A percentile compares a stretch with the other conserved stretches of the same genome.
These are phyloP conservation scores for Pseudonectria foliicola DNA, from an alignment of 2,329 filamentous ascomycete genomes.

Conservation along the genomic window DNA sequence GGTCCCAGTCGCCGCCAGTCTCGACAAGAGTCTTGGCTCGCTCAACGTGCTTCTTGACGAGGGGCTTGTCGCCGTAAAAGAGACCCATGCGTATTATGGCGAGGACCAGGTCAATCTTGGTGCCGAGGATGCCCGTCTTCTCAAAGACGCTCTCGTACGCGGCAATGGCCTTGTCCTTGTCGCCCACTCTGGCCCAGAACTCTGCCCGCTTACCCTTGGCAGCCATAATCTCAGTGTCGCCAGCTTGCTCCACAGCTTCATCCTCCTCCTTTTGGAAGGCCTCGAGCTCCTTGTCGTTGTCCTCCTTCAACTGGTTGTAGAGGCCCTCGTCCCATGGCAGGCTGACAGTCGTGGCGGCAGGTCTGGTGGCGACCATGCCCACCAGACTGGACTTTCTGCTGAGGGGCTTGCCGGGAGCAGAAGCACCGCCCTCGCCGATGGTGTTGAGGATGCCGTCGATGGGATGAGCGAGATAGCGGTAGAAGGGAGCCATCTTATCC, in stretches of 20 bases:
- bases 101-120: slow-evolving; percentile 94
- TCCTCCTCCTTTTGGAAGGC: slow-evolving; percentile 80
- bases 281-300: slow-evolving; percentile 73
- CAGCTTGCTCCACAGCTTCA: slow-evolving; percentile 90
- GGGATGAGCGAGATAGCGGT: slow-evolving; percentile 76
- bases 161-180: slow-evolving; percentile 96
- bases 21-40: slow-evolving; percentile 86
- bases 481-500: slow-evolving; percentile 83
- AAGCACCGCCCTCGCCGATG: slow-evolving; percentile 54
- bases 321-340: slow-evolving; percentile 87
- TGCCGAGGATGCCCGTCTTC: slow-evolving; percentile 93
- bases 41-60: slow-evolving; percentile 91
- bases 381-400: slow-evolving; percentile 63
- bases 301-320: slow-evolving; percentile 68
- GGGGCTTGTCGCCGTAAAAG: slow-evolving; percentile 88
- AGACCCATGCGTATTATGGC: slow-evolving; percentile 93
- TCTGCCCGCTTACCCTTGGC: slow-evolving; percentile 92
- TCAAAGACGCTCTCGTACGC: slow-evolving; percentile 91
- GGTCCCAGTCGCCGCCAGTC: slow-evolving; percentile 95
- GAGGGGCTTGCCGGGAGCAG: slow-evolving; percentile 48
- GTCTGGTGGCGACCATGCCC: slow-evolving; percentile 69
- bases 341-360: slow-evolving; percentile 55
- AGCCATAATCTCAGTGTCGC: slow-evolving; percentile 89
- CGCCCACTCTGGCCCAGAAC: slow-evolving; percentile 90
- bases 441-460: slow-evolving; percentile 75